Conservation (phyloP, 2,329 filamentous ascomycete genomes). For the Microcyclosporella mali region DNA sequence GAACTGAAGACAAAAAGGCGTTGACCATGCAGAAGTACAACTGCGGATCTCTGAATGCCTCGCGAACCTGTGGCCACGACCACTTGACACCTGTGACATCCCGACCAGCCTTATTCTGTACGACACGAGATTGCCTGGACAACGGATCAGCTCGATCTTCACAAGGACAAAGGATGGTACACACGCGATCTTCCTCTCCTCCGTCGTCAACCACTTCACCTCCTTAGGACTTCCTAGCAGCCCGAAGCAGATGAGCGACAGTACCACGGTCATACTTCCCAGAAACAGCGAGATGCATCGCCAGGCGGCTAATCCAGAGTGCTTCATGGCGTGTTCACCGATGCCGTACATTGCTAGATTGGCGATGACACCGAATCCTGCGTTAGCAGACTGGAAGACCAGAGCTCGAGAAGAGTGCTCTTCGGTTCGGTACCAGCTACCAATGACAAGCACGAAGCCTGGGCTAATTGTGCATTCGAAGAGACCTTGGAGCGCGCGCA, state of each 20-base stretch:
- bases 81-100: slow-evolving; percentile 28
- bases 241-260: slow-evolving; percentile 25
- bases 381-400: slow-evolving; percentile 35
- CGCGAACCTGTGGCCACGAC: slow-evolving; percentile 24
- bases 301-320: slow-evolving; percentile 25
- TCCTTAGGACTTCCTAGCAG: slow-evolving; percentile 27
- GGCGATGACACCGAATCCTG: slow-evolving; percentile 30
- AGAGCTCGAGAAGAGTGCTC: slow-evolving; percentile 33
- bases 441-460: slow-evolving; percentile 32
- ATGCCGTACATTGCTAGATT: slow-evolving; percentile 25
- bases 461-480: slow-evolving; percentile 36
- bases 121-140: slow-evolving; percentile 22
- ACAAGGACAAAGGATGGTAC: neutral
- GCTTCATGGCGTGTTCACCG: slow-evolving; percentile 20
- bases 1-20: slow-evolving; percentile 24
- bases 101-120: slow-evolving; percentile 27
- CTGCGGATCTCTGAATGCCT: slow-evolving; percentile 26
- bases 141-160: neutral
- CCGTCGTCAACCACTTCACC: slow-evolving; percentile 23
- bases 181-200: slow-evolving; percentile 25
- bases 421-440: slow-evolving; percentile 32
- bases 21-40: slow-evolving; percentile 27
- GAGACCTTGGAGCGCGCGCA: slow-evolving; percentile 33
- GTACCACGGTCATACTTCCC: slow-evolving; percentile 20
- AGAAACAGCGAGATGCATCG: slow-evolving; percentile 27